Percentiles rank a stretch among this genome's conserved stretches.
Conservation (phyloP, 495 filamentous ascomycete genomes). For the Oidiodendron maius region DNA sequence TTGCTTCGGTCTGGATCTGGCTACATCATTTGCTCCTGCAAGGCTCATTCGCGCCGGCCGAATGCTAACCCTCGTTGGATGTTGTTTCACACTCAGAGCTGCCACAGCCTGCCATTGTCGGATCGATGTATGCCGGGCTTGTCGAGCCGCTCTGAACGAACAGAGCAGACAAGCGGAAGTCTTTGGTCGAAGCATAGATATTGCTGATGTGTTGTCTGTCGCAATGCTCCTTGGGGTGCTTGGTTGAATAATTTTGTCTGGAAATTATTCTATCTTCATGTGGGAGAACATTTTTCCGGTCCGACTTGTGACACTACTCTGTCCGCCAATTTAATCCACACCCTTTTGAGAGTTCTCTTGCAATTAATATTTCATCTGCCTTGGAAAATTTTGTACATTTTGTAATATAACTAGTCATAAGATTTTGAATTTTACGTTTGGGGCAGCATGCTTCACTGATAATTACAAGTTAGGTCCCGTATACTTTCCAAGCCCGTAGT, state of each 20-base stretch:
- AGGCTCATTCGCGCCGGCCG: slow-evolving; percentile 18
- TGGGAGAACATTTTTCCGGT: no score
- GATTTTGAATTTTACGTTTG: not conserved
- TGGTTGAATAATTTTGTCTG: no score
- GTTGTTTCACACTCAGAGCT: slow-evolving; percentile 8
- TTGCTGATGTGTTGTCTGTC: not conserved
- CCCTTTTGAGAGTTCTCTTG: no score
- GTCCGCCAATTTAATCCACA: no score
- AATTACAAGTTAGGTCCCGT: not conserved
- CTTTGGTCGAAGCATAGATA: slow-evolving; percentile 19
- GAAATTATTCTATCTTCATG: no score
- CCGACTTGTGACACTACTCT: no score
- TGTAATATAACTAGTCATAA: not conserved
- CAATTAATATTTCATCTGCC: no score
- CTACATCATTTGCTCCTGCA: slow-evolving; percentile 9
- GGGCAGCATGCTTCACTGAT: not conserved
- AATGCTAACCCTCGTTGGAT: not conserved
- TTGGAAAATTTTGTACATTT: no score
- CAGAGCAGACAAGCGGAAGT: slow-evolving; percentile 20
- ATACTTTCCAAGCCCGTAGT: no score
- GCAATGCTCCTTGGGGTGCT: not conserved
- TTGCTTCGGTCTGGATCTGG: slow-evolving; percentile 20
- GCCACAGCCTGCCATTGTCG: slow-evolving; percentile 12
- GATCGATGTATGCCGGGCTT: not conserved
- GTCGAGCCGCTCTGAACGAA: slow-evolving; percentile 20